phyloP scores from a whole-genome alignment of 2,329 filamentous ascomycete genomes.

The Colletotrichum filicis region DNA sequence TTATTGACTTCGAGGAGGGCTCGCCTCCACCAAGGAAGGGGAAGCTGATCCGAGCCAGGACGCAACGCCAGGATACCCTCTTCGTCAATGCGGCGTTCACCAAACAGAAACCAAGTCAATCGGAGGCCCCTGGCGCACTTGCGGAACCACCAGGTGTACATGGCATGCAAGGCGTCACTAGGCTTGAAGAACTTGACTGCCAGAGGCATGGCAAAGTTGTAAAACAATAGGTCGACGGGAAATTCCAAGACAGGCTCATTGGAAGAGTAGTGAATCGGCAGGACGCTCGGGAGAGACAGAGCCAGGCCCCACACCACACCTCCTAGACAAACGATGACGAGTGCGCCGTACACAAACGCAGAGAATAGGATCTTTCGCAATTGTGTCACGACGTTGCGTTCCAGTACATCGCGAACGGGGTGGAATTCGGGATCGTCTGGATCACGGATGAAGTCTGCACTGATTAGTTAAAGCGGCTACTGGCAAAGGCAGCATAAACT shows the following conservation, averaged over 20 bases:
- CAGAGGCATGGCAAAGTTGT: constrained; percentile 94
- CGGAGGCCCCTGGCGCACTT: constrained; percentile 83
- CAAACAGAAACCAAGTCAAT: constrained; percentile 93
- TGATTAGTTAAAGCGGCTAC: constrained; percentile 42
- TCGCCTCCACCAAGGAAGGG: constrained; percentile 51
- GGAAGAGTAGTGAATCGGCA: constrained; percentile 94
- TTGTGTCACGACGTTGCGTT: constrained; percentile 91
- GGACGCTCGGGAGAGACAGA: constrained; percentile 73
- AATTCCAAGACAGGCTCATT: constrained; percentile 95
- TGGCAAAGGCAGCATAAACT: constrained; percentile 48
- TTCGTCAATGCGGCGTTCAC: constrained; percentile 82
- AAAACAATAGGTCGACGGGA: constrained; percentile 92
- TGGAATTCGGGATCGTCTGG: constrained; percentile 99
- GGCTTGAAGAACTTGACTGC: constrained; percentile 87
- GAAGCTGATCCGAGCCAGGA: constrained; percentile 43
- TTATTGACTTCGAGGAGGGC: constrained; percentile 59
- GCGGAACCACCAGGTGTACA: constrained; percentile 98
- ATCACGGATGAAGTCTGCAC: constrained; percentile 90
- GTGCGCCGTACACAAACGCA: constrained; percentile 91
- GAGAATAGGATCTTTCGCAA: constrained; percentile 96
- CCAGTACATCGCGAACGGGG: constrained; percentile 94
- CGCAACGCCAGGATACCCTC: constrained; percentile 73
- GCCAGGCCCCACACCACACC: constrained; percentile 95
- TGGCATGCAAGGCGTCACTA: constrained; percentile 81
- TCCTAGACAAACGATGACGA: constrained; percentile 92